Conservation (phyloP, 148 eudicot genomes). For the Arctostaphylos glauca region DNA sequence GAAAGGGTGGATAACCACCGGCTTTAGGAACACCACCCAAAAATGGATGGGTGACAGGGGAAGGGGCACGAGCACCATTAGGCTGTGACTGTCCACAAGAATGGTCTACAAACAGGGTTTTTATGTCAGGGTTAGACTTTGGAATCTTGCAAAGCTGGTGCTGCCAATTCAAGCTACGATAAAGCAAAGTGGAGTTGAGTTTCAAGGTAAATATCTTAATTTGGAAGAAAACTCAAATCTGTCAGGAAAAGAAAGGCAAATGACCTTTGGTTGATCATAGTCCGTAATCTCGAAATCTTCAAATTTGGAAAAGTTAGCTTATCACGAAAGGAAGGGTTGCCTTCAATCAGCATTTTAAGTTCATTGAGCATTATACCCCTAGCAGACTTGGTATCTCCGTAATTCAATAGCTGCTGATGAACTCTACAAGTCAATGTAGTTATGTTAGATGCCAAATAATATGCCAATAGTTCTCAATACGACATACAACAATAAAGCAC, state of each 20-base stretch:
- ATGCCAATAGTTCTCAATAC: not conserved
- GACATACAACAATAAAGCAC: not conserved
- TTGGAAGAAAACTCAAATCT: conserved; percentile 1
- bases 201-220: conserved; percentile 2
- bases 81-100: conserved; percentile 82
- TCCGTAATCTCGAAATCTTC: conserved; percentile 61
- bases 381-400: conserved; percentile 73
- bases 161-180: conserved; percentile 90
- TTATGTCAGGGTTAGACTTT: conserved; percentile 82
- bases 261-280: conserved; percentile 75
- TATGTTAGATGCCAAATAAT: not conserved
- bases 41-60: conserved; percentile 76
- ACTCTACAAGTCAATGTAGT: conserved; percentile 38
- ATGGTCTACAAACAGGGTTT: conserved; percentile 91
- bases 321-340: conserved; percentile 67
- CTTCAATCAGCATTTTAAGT: conserved; percentile 69
- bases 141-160: conserved; percentile 95
- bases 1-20: conserved; percentile 77
- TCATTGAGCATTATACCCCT: conserved; percentile 68
- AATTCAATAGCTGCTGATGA: conserved; percentile 67
- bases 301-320: conserved; percentile 63
- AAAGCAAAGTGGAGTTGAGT: conserved; percentile 11
- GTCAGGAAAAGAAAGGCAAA: not conserved
- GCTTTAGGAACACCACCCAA: conserved; percentile 69
- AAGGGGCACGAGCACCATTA: conserved; percentile 83